Conservation (phyloP, 2,329 filamentous ascomycete genomes). For the Samsoniella hepiali region DNA sequence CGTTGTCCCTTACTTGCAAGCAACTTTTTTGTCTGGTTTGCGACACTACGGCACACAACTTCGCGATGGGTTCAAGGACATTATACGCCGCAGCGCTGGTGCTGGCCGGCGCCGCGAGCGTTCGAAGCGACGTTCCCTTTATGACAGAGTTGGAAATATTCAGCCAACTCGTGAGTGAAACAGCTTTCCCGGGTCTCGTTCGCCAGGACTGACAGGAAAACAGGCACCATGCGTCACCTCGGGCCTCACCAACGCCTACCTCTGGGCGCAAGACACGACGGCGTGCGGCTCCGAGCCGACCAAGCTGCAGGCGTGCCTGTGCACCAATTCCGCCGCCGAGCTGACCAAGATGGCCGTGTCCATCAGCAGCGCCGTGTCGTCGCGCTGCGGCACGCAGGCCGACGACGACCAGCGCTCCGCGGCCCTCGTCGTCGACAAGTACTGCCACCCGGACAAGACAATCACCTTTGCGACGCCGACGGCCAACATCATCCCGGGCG, state of each 20-base stretch:
- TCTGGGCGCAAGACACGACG: conserved; percentile 34
- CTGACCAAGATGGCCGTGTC: conserved; percentile 25
- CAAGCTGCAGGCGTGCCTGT: conserved; percentile 46
- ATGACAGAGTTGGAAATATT: conserved; percentile 37
- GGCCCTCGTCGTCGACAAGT: conserved; percentile 37
- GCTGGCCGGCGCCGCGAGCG: not conserved
- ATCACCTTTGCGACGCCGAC: conserved; percentile 37
- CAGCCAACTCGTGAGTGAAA: conserved; percentile 31
- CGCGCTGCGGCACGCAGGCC: conserved; percentile 40
- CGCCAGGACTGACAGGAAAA: not conserved
- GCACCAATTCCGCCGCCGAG: conserved; percentile 42
- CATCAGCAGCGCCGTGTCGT: conserved; percentile 34
- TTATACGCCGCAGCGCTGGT: not conserved
- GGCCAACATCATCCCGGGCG: conserved; percentile 35
- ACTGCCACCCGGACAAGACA: conserved; percentile 40
- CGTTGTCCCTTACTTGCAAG: not conserved
- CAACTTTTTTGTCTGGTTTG: not conserved
- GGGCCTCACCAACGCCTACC: conserved; percentile 40
- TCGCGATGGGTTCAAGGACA: not conserved
- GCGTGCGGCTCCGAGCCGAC: conserved; percentile 38
- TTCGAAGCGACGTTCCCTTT: conserved; percentile 29
- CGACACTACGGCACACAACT: not conserved
- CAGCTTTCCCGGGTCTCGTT: not conserved
- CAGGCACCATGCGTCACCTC: conserved; percentile 45
- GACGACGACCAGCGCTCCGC: conserved; percentile 44